Evolutionary conservation across 2,329 filamentous ascomycete genomes (phyloP), one percentile per base, ranked within the genome.

Genomic region (Apiospora malaysiana): DNA sequence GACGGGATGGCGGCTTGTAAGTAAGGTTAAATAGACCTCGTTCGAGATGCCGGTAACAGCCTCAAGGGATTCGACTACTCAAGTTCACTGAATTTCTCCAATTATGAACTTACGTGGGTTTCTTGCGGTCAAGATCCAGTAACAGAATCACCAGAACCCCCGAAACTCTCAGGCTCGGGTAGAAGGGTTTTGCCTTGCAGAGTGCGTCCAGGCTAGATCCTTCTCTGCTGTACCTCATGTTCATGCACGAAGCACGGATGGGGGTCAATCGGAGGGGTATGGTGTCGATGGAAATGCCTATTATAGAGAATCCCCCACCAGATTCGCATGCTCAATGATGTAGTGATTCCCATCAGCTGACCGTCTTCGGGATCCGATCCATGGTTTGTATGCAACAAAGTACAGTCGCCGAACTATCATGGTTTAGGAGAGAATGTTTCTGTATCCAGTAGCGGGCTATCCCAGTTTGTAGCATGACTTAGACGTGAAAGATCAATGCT

Each of bases 1-100:
- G 51, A 59, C 18, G 27, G 16, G 51, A 59, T 25, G 51, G 51
- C 51, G 51, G 51, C 51, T 59, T 18, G 27, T 3, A 37, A 63
- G 56, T 63, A 63, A 63, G 27, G 56, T 63, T 63, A 63, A 63
- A 40, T 40, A 40, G 27, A 63, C 56, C 56, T n/a, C 56, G 40
- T 1, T 14, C 27, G 6, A 8, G 0, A 56, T 23, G 23, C 49
- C 14, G 49, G 23, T n/a, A 56, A 56, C 16, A 27, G 49, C 49
- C 49, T 16, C 32, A 32, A 40, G 3, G 32, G 40, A 18, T 10
- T 40, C 56, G 27, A 59, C 21, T 1, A n/a, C n/a, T 51, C n/a
- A 23, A n/a, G 9, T 14, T 10, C 23, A 14, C 12, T 51, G 10
- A 2, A 51, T 51, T 14, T 4, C 6, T 51, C 12, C 7, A 8